phyloP scores from a whole-genome alignment of 352 stramenopile species.

The Thraustochytrium striatum region DNA sequence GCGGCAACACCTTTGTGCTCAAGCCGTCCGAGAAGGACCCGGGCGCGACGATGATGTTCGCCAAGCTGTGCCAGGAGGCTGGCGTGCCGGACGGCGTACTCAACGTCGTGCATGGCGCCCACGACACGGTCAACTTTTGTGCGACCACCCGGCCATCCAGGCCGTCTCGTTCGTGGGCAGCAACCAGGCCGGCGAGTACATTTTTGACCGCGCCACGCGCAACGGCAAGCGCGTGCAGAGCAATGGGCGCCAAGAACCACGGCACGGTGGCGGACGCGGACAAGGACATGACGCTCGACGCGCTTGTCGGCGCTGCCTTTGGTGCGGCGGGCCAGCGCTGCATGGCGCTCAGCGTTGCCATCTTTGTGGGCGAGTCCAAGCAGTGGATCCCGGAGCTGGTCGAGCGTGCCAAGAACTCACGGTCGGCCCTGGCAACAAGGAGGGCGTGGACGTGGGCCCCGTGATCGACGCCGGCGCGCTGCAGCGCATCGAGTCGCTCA shows the following conservation, averaged over 20 bases:
- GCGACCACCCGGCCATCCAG: conserved; percentile 83
- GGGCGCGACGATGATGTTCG: conserved; percentile 81
- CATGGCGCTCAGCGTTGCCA: conserved; percentile 91
- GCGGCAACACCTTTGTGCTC: conserved; percentile 92
- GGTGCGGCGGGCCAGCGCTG: conserved; percentile 94
- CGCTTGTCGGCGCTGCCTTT: conserved; percentile 84
- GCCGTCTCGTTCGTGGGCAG: conserved; percentile 93
- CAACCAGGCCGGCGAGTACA: conserved; percentile 87
- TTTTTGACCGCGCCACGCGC: conserved; percentile 63
- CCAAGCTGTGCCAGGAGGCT: conserved; percentile 80
- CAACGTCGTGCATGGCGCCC: conserved; percentile 78
- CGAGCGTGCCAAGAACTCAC: conserved; percentile 75
- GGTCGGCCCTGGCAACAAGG: conserved; percentile 71
- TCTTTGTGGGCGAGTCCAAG: conserved; percentile 88
- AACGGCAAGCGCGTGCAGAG: conserved; percentile 90
- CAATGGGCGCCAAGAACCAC: conserved; percentile 98
- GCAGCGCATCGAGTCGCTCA: conserved; percentile 76
- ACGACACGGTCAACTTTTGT: conserved; percentile 90
- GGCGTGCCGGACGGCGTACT: conserved; percentile 88
- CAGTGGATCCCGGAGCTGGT: conserved; percentile 87
- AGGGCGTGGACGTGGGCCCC: conserved; percentile 63
- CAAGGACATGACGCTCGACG: conserved; percentile 77
- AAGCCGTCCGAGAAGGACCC: conserved; percentile 91
- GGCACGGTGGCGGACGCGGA: conserved; percentile 88
- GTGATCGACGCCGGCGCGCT: conserved; percentile 80